Percentiles rank a stretch among this genome's conserved stretches.
Evolutionary conservation across 2,329 filamentous ascomycete species (phyloP).

Genomic region (Cladosporium sp.): DNA sequence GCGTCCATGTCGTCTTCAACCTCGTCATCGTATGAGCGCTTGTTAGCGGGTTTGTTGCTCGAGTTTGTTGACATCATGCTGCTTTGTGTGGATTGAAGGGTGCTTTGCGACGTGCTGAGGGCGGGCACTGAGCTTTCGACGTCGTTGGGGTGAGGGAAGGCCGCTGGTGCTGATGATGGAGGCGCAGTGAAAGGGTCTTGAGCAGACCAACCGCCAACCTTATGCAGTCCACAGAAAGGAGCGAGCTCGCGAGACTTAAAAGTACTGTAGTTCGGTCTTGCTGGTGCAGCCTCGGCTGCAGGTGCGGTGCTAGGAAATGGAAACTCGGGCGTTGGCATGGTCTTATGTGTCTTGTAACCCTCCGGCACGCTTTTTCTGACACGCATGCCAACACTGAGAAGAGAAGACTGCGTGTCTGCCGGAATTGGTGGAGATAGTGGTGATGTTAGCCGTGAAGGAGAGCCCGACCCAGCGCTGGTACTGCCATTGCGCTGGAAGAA

Average conservation of each 20-base stretch:
- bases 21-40: conserved; percentile 34
- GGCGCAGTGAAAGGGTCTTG: conserved; percentile 42
- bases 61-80: conserved; percentile 26
- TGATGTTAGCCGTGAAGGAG: conserved; percentile 10
- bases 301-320: conserved; percentile 23
- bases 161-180: conserved; percentile 24
- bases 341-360: conserved; percentile 77
- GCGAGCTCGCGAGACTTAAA: conserved; percentile 57
- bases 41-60: conserved; percentile 19
- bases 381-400: conserved; percentile 92
- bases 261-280: conserved; percentile 14
- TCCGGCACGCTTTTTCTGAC: conserved; percentile 90
- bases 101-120: conserved; percentile 33
- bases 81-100: conserved; percentile 37
- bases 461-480: background rate
- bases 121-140: conserved; percentile 26
- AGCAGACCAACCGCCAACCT: conserved; percentile 62
- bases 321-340: conserved; percentile 21
- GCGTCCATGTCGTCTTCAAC: conserved; percentile 33
- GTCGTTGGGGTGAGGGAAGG: conserved; percentile 11
- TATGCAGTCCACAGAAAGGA: conserved; percentile 78
- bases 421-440: conserved; percentile 53
- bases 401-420: conserved; percentile 67
- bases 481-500: conserved; percentile 4
- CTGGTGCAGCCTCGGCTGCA: conserved; percentile 34